phyloP scores from a whole-genome alignment of 164 flowering plant species.

The Berberis thunbergii region DNA sequence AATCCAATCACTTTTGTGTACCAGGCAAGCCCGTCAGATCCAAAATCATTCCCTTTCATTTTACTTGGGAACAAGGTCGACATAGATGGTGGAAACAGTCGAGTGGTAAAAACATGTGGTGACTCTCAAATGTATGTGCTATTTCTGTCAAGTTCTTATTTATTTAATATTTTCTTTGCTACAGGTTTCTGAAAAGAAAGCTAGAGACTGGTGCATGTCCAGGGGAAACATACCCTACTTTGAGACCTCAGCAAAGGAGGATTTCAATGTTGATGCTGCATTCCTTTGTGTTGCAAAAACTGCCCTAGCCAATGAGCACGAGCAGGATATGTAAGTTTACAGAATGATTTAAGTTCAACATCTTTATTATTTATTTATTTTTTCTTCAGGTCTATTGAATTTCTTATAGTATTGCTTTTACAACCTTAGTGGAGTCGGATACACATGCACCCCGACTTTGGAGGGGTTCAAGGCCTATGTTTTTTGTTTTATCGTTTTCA shows the following conservation, averaged over 20 bases:
- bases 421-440: no score
- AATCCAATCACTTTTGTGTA: background rate
- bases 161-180: background rate
- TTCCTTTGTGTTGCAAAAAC: conserved; percentile 75
- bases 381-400: background rate
- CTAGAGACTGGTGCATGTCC: conserved; percentile 89
- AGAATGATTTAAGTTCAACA: background rate
- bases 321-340: conserved; percentile 78
- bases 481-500: no score
- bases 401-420: background rate
- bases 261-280: conserved; percentile 82
- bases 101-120: conserved; percentile 57
- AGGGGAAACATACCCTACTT: conserved; percentile 89
- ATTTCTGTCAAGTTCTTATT: background rate
- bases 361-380: background rate
- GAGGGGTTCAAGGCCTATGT: no score
- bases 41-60: conserved; percentile 74
- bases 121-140: background rate
- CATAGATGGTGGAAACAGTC: conserved; percentile 84
- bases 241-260: conserved; percentile 95
- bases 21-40: conserved; percentile 76
- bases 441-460: no score
- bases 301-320: conserved; percentile 66
- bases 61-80: conserved; percentile 89
- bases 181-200: conserved; percentile 96